phyloP scores from a whole-genome alignment of 371 early-diverging fungal genomes.

The Actinomortierella ambigua region DNA sequence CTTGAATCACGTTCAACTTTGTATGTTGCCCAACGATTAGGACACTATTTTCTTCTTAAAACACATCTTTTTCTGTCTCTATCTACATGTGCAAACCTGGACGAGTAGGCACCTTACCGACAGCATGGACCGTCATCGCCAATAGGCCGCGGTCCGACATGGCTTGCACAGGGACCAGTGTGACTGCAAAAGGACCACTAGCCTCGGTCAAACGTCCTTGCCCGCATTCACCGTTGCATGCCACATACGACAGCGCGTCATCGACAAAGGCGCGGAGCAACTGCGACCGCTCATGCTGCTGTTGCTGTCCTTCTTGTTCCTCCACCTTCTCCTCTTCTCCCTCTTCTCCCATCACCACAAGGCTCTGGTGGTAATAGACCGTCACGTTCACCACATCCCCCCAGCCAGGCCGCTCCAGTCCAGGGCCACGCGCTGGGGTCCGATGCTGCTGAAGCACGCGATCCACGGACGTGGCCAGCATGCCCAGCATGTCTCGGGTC shows the following conservation, averaged over 20 bases:
- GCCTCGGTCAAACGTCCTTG: too few species aligned
- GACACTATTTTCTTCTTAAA: too few species aligned
- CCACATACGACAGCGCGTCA: conserved; percentile 1
- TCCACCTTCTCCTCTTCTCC: too few species aligned
- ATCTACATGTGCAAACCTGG: conserved; percentile 14
- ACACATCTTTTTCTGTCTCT: too few species aligned
- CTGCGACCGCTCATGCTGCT: not conserved
- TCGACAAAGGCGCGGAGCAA: conserved; percentile 6
- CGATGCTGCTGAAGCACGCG: conserved; percentile 17
- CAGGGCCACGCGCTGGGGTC: conserved; percentile 18
- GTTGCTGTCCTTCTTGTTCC: too few species aligned
- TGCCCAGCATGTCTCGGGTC: conserved; percentile 23
- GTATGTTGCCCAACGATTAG: too few species aligned
- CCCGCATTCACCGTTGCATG: too few species aligned
- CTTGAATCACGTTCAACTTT: too few species aligned
- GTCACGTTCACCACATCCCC: conserved; percentile 29
- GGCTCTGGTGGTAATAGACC: conserved; percentile 23
- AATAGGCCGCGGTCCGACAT: conserved; percentile 24
- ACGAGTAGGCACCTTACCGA: conserved; percentile 25
- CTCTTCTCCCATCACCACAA: not conserved
- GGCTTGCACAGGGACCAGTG: conserved; percentile 34
- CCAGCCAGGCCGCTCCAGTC: conserved; percentile 21
- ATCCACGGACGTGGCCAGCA: conserved; percentile 30
- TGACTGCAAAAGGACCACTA: conserved; percentile 23
- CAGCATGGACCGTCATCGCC: conserved; percentile 32